Evolutionary conservation across 352 stramenopile genomes (phyloP).

Genomic region (Globisporangium camurandrum): DNA sequence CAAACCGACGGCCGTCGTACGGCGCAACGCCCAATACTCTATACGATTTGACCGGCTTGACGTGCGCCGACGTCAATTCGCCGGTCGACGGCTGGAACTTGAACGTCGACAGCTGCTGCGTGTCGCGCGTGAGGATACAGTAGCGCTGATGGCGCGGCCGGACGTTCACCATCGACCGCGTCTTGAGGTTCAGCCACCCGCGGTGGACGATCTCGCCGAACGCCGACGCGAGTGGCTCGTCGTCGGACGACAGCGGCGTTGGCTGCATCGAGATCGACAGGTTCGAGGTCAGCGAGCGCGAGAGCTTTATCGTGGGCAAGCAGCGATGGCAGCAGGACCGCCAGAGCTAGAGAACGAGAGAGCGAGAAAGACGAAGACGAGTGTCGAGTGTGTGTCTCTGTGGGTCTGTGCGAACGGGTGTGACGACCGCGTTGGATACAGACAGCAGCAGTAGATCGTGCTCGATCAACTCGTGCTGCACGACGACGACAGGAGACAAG

Average conservation of each 20-base stretch:
- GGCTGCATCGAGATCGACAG: constrained; percentile 36
- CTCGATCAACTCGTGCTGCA: too few species aligned
- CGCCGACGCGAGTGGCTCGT: constrained; percentile 37
- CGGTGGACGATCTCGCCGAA: constrained; percentile 71
- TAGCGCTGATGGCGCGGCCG: constrained; percentile 79
- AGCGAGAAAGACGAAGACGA: neutral
- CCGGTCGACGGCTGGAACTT: constrained; percentile 79
- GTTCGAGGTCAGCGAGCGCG: constrained; percentile 7
- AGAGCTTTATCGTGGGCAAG: constrained; percentile 15
- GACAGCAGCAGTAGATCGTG: too few species aligned
- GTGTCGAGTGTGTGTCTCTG: too few species aligned
- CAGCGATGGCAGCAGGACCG: neutral
- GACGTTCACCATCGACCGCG: constrained; percentile 80
- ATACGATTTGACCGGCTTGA: constrained; percentile 60
- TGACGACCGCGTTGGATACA: too few species aligned
- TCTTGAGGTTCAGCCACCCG: constrained; percentile 85
- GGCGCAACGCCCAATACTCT: constrained; percentile 63
- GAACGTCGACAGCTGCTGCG: constrained; percentile 65
- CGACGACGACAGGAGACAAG: too few species aligned
- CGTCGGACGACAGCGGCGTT: constrained; percentile 42
- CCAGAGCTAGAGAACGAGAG: neutral
- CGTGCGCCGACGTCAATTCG: constrained; percentile 45
- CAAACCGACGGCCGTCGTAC: constrained; percentile 64
- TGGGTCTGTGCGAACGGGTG: too few species aligned
- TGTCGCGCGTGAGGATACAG: constrained; percentile 67